Evolutionary conservation across 495 filamentous ascomycete genomes (phyloP).

Genomic region (Penicillium paxilli): DNA sequence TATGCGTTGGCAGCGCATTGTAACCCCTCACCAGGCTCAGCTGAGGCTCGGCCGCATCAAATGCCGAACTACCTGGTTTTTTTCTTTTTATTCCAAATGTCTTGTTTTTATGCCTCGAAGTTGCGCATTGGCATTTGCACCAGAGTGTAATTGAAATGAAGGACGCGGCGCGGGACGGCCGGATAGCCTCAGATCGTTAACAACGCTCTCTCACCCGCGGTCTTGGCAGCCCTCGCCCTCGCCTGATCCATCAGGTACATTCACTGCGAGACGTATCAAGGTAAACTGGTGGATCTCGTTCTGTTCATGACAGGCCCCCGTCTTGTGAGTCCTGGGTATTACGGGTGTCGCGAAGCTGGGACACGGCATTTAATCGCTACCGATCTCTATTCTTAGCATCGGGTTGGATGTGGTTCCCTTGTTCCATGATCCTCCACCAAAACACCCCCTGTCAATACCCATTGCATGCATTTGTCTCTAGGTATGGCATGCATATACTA

Average conservation of each 20-base stretch:
- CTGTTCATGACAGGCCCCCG: background rate
- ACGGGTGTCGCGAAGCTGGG: background rate
- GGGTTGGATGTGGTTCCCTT: background rate
- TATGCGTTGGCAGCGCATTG: conserved; percentile 1
- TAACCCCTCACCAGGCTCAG: background rate
- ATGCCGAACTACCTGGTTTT: background rate
- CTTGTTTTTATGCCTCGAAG: background rate
- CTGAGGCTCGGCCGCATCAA: background rate
- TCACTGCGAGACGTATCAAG: background rate
- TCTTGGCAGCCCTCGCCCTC: conserved; percentile 3
- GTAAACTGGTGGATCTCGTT: conserved; percentile 1
- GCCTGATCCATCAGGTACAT: background rate
- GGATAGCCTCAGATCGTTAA: conserved; percentile 10
- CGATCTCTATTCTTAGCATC: conserved; percentile 20
- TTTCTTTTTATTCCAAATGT: background rate
- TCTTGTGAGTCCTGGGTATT: background rate
- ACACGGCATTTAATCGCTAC: conserved; percentile 6
- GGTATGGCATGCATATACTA: background rate
- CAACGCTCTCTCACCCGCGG: conserved; percentile 6
- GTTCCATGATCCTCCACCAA: background rate
- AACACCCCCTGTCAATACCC: background rate
- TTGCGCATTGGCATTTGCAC: background rate
- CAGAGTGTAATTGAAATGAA: conserved; percentile 9
- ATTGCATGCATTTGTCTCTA: conserved; percentile 22
- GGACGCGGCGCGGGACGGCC: conserved; percentile 14